Base-by-base conservation (phyloP, 345 rosid species). In the Linum trigynum region DNA sequence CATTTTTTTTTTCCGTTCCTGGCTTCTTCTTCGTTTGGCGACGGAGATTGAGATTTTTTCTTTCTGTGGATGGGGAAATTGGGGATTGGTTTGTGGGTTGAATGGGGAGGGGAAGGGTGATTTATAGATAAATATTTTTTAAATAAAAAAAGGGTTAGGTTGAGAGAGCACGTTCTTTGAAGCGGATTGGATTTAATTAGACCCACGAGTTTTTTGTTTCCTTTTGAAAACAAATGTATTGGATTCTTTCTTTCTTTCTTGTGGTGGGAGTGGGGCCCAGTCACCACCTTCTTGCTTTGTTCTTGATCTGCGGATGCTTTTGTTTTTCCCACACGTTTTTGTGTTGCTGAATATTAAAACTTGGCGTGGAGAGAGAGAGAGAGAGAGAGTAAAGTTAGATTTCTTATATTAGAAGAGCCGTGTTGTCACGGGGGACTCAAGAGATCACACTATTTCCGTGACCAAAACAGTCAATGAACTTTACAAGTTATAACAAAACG, bases 161-260 rank as follows among this genome's bases (percentile, higher is more conserved):
- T 1, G 10, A 43, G 10, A 48, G 8, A 23, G 43, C 79, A 55
- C 39, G 70, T 72, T 67, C 65, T 57, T 67, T 63, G 65, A 65
- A 61, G 60, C 57, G 64, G 32, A 23, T 23, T 23, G 32, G 32
- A 23, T 58, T 17, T 48, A 48, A 36, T 17, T 23, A 23, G 17
- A 61, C 8, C 53, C 56, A 67, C 53, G 68, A 69, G 70, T 38
- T 72, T 73, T 66, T 63, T 7, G 3, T n/a, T 16, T 60, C 8
- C 11, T 36, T 66, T 67, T 35, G 32, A 23, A 23, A 23, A 23
- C 32, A 23, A 23, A 23, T 39, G 59, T 41, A 56, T 57, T 38
- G 38, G 32, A 14, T n/a, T 6, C n/a, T 38, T 2, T 23, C 3
- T 17, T 41, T 63, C 23, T 55, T 8, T 2, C 51, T 7, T 45